phyloP scores from a whole-genome alignment of 2,329 filamentous ascomycete species.

The Nigrospora osmanthi region DNA sequence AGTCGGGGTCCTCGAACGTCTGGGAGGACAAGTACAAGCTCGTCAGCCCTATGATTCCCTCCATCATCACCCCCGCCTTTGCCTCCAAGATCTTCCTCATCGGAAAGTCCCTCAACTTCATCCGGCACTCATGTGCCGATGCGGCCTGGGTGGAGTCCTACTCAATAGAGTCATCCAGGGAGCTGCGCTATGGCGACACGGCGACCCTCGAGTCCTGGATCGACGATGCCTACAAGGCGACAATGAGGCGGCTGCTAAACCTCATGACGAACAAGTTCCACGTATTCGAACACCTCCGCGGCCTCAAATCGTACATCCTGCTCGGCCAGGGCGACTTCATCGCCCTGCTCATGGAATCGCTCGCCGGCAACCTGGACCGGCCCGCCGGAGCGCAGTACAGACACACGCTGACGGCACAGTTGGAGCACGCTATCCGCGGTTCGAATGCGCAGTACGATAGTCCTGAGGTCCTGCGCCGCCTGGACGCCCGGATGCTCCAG shows the following conservation, averaged over 20 bases:
- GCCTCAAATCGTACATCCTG: constrained; percentile 89
- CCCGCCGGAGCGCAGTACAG: constrained; percentile 96
- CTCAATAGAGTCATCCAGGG: constrained; percentile 85
- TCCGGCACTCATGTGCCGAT: constrained; percentile 89
- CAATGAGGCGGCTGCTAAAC: constrained; percentile 89
- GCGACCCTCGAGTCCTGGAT: constrained; percentile 88
- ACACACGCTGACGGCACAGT: constrained; percentile 92
- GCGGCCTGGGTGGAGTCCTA: constrained; percentile 94
- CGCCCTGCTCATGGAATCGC: constrained; percentile 90
- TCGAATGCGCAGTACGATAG: constrained; percentile 96
- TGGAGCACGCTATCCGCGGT: constrained; percentile 93
- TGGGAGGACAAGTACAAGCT: constrained; percentile 98
- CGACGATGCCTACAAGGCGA: constrained; percentile 94
- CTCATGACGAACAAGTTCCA: constrained; percentile 95
- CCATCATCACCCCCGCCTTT: constrained; percentile 88
- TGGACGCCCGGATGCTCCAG: constrained; percentile 98
- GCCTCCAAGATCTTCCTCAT: constrained; percentile 96
- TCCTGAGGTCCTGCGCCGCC: constrained; percentile 78
- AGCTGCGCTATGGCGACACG: constrained; percentile 87
- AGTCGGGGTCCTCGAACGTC: constrained; percentile 70
- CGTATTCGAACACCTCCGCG: constrained; percentile 83
- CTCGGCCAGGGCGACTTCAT: constrained; percentile 97
- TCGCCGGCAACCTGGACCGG: constrained; percentile 85
- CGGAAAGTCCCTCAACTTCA: constrained; percentile 96
- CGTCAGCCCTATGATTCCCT: constrained; percentile 78